Evolutionary conservation across 352 stramenopile genomes (phyloP), one percentile per base, ranked within the genome.

Genomic region (Phytophthora pistaciae): DNA sequence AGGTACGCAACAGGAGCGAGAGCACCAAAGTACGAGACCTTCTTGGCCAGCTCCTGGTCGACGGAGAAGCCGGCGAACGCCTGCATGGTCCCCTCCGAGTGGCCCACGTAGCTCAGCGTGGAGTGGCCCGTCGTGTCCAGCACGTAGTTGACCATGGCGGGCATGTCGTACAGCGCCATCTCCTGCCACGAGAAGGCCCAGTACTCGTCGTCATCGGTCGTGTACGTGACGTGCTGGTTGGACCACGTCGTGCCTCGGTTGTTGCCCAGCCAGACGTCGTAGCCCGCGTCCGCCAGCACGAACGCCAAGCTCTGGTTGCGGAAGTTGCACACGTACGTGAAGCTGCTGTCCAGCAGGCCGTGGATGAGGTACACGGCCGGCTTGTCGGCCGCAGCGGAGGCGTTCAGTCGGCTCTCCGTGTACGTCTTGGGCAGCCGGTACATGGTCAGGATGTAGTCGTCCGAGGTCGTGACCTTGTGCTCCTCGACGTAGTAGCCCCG

Each of bases 241-340:
- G 83, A 91, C 83, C 83, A 91, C 11, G 83, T 91, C 53, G 81
- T 87, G 54, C 83, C 83, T 58, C 83, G 83, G 62, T 91, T 91
- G 70, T 91, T 91, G 64, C 83, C 83, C 27, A 91, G 78, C 83
- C 83, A 91, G 56, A 91, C 83, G 50, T 91, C 83, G 57, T 88
- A 91, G 10, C 81, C 83, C 1, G 81, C 83, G 40, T 91, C 83
- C 0, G 81, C 81, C 29, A 91, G 64, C 25, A 91, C 20, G 65
- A 84, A 91, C 8, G 81, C 83, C 40, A 91, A 76, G 46, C 81
- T 90, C 55, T 91, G 83, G 25, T 75, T 85, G 27, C 80, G 75
- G 74, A 74, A 91, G 70, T 91, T 91, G 65, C 77, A 73, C 18
- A 90, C 79, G 54, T 70, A 91, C 40, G 83, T 91, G 69, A 77